These are phyloP conservation scores for Aspergillus uvarum DNA, from an alignment of 2,329 filamentous ascomycete genomes.

Conservation along the genomic window DNA sequence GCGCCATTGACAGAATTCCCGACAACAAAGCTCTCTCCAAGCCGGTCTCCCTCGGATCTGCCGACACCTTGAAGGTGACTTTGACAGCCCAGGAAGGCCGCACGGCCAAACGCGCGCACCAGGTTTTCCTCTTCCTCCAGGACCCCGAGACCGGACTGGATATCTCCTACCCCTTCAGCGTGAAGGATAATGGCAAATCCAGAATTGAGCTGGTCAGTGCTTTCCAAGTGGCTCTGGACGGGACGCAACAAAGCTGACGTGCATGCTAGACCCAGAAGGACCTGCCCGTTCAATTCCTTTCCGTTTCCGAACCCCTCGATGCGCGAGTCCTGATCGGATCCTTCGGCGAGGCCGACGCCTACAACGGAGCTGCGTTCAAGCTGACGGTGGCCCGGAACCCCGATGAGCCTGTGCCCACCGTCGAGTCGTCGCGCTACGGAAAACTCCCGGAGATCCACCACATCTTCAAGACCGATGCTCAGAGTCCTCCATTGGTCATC, in stretches of 20 bases:
- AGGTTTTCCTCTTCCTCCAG: constrained; percentile 83
- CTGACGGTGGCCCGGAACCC: constrained; percentile 66
- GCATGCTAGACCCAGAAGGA: constrained; percentile 75
- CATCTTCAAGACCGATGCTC: constrained; percentile 77
- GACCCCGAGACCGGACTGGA: constrained; percentile 76
- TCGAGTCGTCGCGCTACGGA: constrained; percentile 77
- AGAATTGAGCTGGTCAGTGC: constrained; percentile 77
- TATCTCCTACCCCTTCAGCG: constrained; percentile 76
- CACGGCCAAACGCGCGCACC: constrained; percentile 81
- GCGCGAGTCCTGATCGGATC: constrained; percentile 84
- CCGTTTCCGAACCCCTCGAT: constrained; percentile 64
- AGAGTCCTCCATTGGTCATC: constrained; percentile 76
- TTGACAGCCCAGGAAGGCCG: constrained; percentile 78
- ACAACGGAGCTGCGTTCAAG: constrained; percentile 70
- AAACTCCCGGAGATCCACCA: constrained; percentile 84
- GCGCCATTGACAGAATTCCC: constrained; percentile 52
- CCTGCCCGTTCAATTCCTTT: constrained; percentile 78
- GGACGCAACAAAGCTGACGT: constrained; percentile 17
- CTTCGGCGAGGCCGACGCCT: constrained; percentile 71
- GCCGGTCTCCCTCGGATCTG: constrained; percentile 62
- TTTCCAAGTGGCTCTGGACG: not conserved
- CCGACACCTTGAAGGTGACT: constrained; percentile 76
- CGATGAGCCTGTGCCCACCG: constrained; percentile 57
- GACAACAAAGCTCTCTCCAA: constrained; percentile 61
- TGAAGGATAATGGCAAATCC: constrained; percentile 87